Base-by-base conservation (phyloP, 2,329 filamentous ascomycete species). In the Diaporthe citriasiana region DNA sequence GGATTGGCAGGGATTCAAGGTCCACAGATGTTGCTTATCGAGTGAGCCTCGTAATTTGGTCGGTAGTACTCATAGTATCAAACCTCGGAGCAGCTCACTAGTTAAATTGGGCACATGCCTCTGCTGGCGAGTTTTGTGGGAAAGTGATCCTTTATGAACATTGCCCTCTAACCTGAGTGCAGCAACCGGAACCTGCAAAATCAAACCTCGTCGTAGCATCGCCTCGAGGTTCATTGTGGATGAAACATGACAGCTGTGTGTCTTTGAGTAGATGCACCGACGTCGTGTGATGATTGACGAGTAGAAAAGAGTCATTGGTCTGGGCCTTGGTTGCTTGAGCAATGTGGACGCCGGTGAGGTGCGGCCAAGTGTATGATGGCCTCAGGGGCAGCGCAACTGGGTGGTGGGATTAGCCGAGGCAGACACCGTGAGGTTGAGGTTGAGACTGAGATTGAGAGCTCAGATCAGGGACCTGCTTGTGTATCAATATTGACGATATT, bases 231-330 rank as follows among this genome's bases (percentile, higher is more conserved):
- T 66, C 27, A 0, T 25, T 19, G 60, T 33, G 17, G 45, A 51
- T 50, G 45, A 66, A 66, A 66, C 60, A 51, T 66, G 60, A 50
- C 60, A 66, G 60, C 60, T 66, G 13, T 12, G 13, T 50, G 45
- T 50, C 40, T 66, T 22, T 38, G 63, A 19, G 45, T 35, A 1
- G 45, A 15, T 51, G 10, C 0, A 5, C 30, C 22, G 63, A 25
- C 1, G 27, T 12, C 15, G 33, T 35, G 27, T 27, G 33, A 38
- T 38, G 3, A 40, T 19, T 10, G 60, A 50, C 15, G 19, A 47
- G 59, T 13, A 7, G n/a, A 33, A 8, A 17, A 33, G 40, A 42
- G 8, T 13, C 19, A 1, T 50, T 19, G 60, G 60, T 25, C 60
- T 50, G 45, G 63, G 7, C 45, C 45, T n/a, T 38, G 45, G 30